Percentiles rank a stretch among this genome's conserved stretches.
phyloP scores from a whole-genome alignment of 192 early-diverging fungal genomes.

The Cladochytrium replicatum region DNA sequence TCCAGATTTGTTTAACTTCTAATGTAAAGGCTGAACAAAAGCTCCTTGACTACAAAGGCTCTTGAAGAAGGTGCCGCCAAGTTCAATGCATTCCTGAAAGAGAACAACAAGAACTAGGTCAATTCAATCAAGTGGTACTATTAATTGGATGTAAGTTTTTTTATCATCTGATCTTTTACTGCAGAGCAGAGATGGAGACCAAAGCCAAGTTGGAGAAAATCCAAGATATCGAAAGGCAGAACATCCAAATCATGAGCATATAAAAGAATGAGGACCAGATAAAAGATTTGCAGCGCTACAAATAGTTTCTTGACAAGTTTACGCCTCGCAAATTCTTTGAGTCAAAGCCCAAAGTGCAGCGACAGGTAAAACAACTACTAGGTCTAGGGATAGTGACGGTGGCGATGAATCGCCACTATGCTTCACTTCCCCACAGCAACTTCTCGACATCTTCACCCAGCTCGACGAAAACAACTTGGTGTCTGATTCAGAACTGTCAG shows the following conservation, averaged over 20 bases:
- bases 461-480: slow-evolving; percentile 13
- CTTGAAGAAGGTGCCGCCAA: slow-evolving; percentile 52
- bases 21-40: slow-evolving; percentile 52
- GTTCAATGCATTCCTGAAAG: slow-evolving; percentile 50
- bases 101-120: slow-evolving; percentile 52
- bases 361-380: too few relatives aligned
- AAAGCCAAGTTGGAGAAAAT: slow-evolving; percentile 13
- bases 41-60: slow-evolving; percentile 44
- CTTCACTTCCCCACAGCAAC: slow-evolving; percentile 10
- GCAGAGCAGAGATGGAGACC: slow-evolving; percentile 17
- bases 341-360: too few relatives aligned
- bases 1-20: not conserved
- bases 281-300: slow-evolving; percentile 15
- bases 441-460: slow-evolving; percentile 15
- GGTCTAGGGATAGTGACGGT: slow-evolving; percentile 4
- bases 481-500: slow-evolving; percentile 15
- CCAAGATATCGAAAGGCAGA: slow-evolving; percentile 13
- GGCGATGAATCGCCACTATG: not conserved
- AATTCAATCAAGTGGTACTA: slow-evolving; percentile 43
- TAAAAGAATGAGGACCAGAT: slow-evolving; percentile 22
- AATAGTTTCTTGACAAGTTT: slow-evolving; percentile 16
- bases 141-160: not conserved
- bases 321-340: slow-evolving; percentile 5
- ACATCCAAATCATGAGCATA: slow-evolving; percentile 13
- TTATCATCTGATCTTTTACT: slow-evolving; percentile 1